Evolutionary conservation across 2,329 filamentous ascomycete species (phyloP).

Genomic region (Calonectria ilicicola): DNA sequence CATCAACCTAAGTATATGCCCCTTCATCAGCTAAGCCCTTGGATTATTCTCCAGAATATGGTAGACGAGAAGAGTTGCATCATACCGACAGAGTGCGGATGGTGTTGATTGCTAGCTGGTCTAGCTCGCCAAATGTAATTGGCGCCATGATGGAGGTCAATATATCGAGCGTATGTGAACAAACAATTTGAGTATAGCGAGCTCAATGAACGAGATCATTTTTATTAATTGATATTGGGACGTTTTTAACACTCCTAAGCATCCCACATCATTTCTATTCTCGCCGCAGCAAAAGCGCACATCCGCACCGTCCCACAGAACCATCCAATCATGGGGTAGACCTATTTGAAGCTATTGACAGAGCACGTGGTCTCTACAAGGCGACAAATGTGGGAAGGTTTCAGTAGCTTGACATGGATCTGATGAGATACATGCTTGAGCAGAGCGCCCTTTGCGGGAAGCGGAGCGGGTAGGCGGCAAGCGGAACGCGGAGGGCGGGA

Average conservation of each 20-base stretch:
- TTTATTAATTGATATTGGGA: not conserved
- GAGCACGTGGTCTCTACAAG: too few species aligned
- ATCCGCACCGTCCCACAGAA: not conserved
- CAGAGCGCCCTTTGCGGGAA: too few species aligned
- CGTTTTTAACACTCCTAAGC: not conserved
- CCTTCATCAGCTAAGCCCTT: constrained; percentile 43
- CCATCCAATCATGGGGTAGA: not conserved
- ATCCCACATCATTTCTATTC: not conserved
- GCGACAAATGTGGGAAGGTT: too few species aligned
- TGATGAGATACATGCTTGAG: too few species aligned
- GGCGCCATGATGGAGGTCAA: not conserved
- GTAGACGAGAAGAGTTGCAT: constrained; percentile 46
- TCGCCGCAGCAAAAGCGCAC: not conserved
- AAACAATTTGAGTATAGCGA: not conserved
- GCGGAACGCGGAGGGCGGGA: too few species aligned
- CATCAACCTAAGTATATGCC: constrained; percentile 82
- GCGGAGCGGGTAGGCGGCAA: too few species aligned
- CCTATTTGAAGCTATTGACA: not conserved
- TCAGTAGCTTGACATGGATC: too few species aligned
- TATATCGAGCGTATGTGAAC: not conserved
- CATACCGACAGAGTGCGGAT: constrained; percentile 96
- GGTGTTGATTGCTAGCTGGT: constrained; percentile 96
- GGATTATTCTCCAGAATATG: constrained; percentile 18
- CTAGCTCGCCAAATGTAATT: constrained; percentile 69
- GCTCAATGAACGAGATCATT: not conserved